phyloP scores from a whole-genome alignment of 164 flowering plant species.

The Piper longum region DNA sequence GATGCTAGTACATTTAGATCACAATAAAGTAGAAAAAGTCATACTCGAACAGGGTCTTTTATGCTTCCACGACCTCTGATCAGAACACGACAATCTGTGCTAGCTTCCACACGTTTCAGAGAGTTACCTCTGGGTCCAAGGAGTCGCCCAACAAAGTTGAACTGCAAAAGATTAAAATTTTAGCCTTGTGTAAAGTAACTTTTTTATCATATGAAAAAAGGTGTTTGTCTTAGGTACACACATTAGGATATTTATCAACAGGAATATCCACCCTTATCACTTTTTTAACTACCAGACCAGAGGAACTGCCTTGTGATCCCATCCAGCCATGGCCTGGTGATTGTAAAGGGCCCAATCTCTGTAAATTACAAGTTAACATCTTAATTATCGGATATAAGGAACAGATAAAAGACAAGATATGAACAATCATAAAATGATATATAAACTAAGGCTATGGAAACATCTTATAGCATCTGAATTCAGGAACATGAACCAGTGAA shows the following conservation, averaged over 20 bases:
- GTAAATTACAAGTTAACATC: slow-evolving; percentile 19
- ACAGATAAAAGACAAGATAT: too few species aligned
- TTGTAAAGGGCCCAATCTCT: slow-evolving; percentile 59
- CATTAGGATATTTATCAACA: slow-evolving; percentile 76
- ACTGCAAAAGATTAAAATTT: slow-evolving; percentile 33
- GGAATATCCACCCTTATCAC: slow-evolving; percentile 91
- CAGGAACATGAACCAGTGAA: too few species aligned
- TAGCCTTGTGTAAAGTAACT: neutral
- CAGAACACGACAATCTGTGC: slow-evolving; percentile 89
- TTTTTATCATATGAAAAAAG: neutral
- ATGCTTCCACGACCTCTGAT: slow-evolving; percentile 98
- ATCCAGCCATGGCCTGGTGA: slow-evolving; percentile 72
- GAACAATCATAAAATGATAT: neutral
- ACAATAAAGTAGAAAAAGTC: neutral
- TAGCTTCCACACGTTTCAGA: slow-evolving; percentile 93
- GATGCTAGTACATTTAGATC: neutral
- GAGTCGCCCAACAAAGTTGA: slow-evolving; percentile 96
- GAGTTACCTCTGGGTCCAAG: slow-evolving; percentile 99
- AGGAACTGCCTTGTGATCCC: slow-evolving; percentile 71
- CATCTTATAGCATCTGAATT: too few species aligned
- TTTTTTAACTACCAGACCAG: slow-evolving; percentile 75
- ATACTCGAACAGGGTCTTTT: slow-evolving; percentile 88
- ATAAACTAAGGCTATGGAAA: neutral
- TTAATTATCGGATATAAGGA: slow-evolving; percentile 1
- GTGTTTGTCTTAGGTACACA: slow-evolving; percentile 19